A percentile compares a stretch with the other conserved stretches of the same genome.
These are phyloP conservation scores for Pichia nanzhaoensis DNA, from an alignment of 805 yeast genomes.

Conservation along the genomic window DNA sequence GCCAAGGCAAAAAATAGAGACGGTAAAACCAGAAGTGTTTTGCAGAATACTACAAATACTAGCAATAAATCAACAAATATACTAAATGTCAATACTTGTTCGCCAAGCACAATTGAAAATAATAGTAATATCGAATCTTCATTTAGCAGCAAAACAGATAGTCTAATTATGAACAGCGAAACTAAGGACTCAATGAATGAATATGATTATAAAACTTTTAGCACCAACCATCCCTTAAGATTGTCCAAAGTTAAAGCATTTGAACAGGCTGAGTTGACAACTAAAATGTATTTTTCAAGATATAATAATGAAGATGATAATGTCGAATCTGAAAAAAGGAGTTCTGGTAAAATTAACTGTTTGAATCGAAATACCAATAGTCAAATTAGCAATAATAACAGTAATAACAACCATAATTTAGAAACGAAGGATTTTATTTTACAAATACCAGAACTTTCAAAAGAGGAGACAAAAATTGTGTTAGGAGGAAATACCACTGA, in stretches of 20 bases:
- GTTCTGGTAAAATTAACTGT: background rate
- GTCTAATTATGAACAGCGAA: slow-evolving; percentile 21
- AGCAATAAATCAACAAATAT: background rate
- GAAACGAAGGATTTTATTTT: slow-evolving; percentile 12
- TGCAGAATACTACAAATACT: background rate
- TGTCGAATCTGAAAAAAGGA: too few relatives aligned
- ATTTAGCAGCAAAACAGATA: slow-evolving; percentile 17
- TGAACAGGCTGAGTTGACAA: slow-evolving; percentile 32
- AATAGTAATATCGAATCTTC: slow-evolving; percentile 7
- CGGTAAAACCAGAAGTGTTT: background rate
- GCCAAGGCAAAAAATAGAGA: background rate
- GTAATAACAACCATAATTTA: background rate
- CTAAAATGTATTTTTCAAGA: slow-evolving; percentile 26
- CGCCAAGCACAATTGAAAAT: slow-evolving; percentile 4
- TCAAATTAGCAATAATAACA: background rate
- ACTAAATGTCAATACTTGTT: background rate
- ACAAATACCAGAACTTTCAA: slow-evolving; percentile 21
- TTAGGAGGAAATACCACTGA: slow-evolving; percentile 5
- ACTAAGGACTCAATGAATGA: slow-evolving; percentile 25
- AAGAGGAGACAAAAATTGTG: slow-evolving; percentile 16
- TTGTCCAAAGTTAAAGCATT: slow-evolving; percentile 31
- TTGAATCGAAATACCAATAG: slow-evolving; percentile 1
- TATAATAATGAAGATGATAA: slow-evolving; percentile 1
- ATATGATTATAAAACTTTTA: slow-evolving; percentile 32
- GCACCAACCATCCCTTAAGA: slow-evolving; percentile 29